Conservation (phyloP, 768 basidiomycete species). For the Flagelloscypha sp. region DNA sequence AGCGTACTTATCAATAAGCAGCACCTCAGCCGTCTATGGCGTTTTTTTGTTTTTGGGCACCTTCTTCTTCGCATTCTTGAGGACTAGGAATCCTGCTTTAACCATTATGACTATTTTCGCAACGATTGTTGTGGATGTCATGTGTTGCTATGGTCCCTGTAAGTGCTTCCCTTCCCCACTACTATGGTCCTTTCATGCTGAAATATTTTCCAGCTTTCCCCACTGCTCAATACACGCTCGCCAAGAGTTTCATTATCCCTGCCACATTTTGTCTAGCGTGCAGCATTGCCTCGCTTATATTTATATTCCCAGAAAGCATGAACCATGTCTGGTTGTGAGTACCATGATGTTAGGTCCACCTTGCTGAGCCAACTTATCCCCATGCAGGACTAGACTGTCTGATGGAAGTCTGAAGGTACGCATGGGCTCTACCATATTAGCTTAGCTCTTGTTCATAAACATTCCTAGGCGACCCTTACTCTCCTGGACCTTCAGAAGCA, state of each 20-base stretch:
- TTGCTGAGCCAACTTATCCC: background rate
- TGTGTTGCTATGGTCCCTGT: conserved; percentile 13
- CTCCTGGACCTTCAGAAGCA: conserved; percentile 26
- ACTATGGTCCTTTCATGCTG: background rate
- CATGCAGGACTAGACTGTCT: conserved; percentile 11
- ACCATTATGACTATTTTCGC: conserved; percentile 33
- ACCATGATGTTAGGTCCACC: no score
- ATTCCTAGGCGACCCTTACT: conserved; percentile 23
- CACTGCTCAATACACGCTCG: conserved; percentile 29
- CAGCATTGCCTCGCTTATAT: conserved; percentile 26
- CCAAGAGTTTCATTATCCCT: conserved; percentile 32
- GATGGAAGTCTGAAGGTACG: conserved; percentile 8
- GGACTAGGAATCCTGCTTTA: conserved; percentile 32
- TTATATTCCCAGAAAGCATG: conserved; percentile 37
- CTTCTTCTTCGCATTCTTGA: conserved; percentile 30
- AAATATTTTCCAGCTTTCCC: conserved; percentile 25
- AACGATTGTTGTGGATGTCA: conserved; percentile 35
- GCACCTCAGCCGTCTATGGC: conserved; percentile 35
- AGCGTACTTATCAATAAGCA: no score
- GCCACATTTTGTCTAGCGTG: conserved; percentile 31
- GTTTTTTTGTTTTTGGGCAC: conserved; percentile 36
- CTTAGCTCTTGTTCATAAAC: background rate
- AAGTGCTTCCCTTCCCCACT: conserved; percentile 1
- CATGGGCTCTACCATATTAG: background rate
- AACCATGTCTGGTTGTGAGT: conserved; percentile 35